Base-by-base conservation (phyloP, 805 yeast genomes). In the Saccharomycopsis capsularis region DNA sequence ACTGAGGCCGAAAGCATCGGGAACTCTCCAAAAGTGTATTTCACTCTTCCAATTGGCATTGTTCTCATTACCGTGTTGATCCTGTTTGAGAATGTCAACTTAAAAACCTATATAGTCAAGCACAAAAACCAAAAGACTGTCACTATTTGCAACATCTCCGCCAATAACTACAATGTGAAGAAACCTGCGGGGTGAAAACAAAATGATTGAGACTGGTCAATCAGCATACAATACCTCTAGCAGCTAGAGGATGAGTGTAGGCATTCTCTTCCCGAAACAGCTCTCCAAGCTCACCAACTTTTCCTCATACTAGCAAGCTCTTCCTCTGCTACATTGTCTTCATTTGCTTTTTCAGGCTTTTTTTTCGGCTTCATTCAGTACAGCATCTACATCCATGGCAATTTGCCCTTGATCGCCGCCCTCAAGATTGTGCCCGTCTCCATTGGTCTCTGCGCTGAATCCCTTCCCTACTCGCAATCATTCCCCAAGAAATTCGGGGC, bases 1-100 rank as follows among this genome's bases (percentile, higher is more conserved):
- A 71, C 74, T 0, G 70, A 71, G 53, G 75, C 73, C 21, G 76
- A 76, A 22, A 64, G 63, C 3, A 57, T 59, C 0, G 74, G 78
- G 77, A 59, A 60, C 2, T 47, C 61, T 1, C 69, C 76, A 1
- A 57, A 60, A 16, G 68, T 70, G 1, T 71, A 71, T 52, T 70
- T 70, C 15, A 66, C 76, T 0, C 50, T 73, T 1, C 59, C 67
- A 1, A 49, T 73, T 44, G 77, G 76, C 0, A 43, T 66, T 13
- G 21, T 68, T 2, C 44, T 66, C n/a, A 42, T 68, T 3, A 16
- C 60, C 4, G 27, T 44, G 3, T 63, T 59, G 36, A 54, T 64
- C 24, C 19, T 60, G 3, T 67, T 60, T 57, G 77, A 72, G 55
- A 50, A 54, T 7, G 54, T 49, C 13, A 56, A 53, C 46, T 52